phyloP scores from a whole-genome alignment of 805 yeast species.

The Yarrowia hollandica region DNA sequence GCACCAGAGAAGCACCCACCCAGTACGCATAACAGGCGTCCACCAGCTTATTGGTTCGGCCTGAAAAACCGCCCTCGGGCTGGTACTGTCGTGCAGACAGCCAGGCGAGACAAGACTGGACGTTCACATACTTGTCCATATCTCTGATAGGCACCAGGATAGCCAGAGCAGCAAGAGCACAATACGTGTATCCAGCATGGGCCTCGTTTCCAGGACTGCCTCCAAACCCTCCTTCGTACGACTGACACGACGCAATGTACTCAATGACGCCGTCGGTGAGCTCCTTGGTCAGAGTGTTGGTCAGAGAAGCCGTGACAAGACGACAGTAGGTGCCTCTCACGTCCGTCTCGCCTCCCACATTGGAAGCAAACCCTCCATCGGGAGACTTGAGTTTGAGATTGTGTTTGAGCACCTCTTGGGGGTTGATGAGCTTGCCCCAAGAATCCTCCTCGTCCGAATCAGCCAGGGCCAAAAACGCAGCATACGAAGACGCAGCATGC shows the following conservation, averaged over 20 bases:
- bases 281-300: conserved; percentile 63
- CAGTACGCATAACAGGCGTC: conserved; percentile 96
- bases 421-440: conserved; percentile 48
- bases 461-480: conserved; percentile 65
- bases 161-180: conserved; percentile 71
- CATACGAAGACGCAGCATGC: conserved; percentile 83
- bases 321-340: conserved; percentile 83
- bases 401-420: conserved; percentile 59
- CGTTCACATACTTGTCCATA: conserved; percentile 45
- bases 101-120: conserved; percentile 61
- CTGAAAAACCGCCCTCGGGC: conserved; percentile 84
- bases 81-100: conserved; percentile 62
- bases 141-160: conserved; percentile 47
- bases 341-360: conserved; percentile 77
- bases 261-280: conserved; percentile 53
- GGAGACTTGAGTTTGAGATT: conserved; percentile 58
- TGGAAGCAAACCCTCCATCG: conserved; percentile 80
- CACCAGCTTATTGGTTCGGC: conserved; percentile 88
- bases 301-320: conserved; percentile 64
- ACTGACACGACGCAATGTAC: conserved; percentile 74
- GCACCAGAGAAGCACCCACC: conserved; percentile 78
- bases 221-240: conserved; percentile 94
- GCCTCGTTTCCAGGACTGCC: conserved; percentile 85
- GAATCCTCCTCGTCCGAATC: conserved; percentile 47
- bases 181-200: conserved; percentile 95